Conservation (phyloP, 1,284 basidiomycete genomes). For the Mycosarcoma maydis region DNA sequence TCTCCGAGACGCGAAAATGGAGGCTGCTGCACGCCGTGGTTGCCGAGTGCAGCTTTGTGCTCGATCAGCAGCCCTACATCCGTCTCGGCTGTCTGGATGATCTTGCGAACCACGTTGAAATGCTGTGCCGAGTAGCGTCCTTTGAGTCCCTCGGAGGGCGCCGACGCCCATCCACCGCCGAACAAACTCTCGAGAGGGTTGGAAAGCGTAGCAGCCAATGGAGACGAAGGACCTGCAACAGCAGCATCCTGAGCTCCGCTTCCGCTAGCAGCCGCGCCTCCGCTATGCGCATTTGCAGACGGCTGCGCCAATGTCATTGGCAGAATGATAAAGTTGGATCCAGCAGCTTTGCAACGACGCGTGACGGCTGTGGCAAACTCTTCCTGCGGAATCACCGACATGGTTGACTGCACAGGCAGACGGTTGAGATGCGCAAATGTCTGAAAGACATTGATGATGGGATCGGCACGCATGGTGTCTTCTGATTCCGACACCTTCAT, state of each 20-base stretch:
- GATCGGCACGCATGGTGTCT: conserved; percentile 76
- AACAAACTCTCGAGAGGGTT: conserved; percentile 58
- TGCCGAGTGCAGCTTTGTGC: conserved; percentile 69
- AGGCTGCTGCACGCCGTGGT: background rate
- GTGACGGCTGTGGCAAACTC: conserved; percentile 78
- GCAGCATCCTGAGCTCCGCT: conserved; percentile 4
- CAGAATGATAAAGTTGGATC: conserved; percentile 79
- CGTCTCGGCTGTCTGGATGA: conserved; percentile 74
- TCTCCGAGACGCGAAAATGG: conserved; percentile 41
- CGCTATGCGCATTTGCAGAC: too few species aligned
- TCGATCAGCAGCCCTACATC: conserved; percentile 83
- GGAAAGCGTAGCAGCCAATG: conserved; percentile 37
- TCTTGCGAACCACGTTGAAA: conserved; percentile 77
- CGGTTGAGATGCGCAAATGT: conserved; percentile 81
- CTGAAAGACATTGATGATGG: conserved; percentile 81
- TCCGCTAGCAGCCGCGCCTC: background rate
- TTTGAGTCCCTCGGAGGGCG: conserved; percentile 12
- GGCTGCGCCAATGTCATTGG: conserved; percentile 74
- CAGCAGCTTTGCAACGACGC: conserved; percentile 73
- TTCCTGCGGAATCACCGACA: conserved; percentile 77
- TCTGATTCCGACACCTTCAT: conserved; percentile 81
- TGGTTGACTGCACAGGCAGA: conserved; percentile 73
- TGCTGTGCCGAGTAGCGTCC: conserved; percentile 67
- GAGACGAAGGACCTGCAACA: conserved; percentile 24
- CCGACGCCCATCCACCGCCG: conserved; percentile 39